Conservation (phyloP, 306 rosid species). For the Ochetophila trinervis region DNA sequence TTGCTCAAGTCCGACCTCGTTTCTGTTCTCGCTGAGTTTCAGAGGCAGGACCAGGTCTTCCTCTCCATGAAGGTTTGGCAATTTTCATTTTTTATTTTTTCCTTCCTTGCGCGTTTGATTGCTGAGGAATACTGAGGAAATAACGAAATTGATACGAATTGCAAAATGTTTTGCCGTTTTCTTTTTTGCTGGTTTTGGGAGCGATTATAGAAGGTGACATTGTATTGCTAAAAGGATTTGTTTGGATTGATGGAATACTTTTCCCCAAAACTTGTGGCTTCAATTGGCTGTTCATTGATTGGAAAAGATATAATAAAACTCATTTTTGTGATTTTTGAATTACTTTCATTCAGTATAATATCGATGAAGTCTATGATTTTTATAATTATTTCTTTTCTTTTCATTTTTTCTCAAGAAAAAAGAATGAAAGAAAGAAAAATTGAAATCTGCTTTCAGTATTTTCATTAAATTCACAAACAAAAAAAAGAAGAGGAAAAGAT, state of each 20-base stretch:
- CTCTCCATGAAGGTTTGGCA: conserved; percentile 62
- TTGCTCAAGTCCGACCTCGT: conserved; percentile 85
- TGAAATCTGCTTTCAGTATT: no score
- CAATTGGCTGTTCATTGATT: not conserved
- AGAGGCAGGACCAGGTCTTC: conserved; percentile 70
- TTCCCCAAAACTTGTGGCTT: not conserved
- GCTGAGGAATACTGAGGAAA: not conserved
- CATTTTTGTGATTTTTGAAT: no score
- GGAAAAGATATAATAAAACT: no score
- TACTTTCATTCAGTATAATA: no score
- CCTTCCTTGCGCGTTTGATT: not conserved
- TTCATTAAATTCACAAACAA: no score
- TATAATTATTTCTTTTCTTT: no score
- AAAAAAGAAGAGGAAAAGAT: no score
- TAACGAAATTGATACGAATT: not conserved
- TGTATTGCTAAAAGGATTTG: no score
- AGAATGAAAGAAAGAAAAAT: no score
- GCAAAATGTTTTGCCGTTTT: not conserved
- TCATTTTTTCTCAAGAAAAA: no score
- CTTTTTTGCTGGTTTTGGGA: not conserved
- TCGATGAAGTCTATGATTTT: no score
- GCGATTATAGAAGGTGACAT: not conserved
- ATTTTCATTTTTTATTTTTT: not conserved
- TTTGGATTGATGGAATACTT: not conserved
- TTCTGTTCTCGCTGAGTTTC: conserved; percentile 69